Percentiles rank a stretch among this genome's conserved stretches.
phyloP scores from a whole-genome alignment of 148 eudicot species.

The Rhododendron ferrugineum region DNA sequence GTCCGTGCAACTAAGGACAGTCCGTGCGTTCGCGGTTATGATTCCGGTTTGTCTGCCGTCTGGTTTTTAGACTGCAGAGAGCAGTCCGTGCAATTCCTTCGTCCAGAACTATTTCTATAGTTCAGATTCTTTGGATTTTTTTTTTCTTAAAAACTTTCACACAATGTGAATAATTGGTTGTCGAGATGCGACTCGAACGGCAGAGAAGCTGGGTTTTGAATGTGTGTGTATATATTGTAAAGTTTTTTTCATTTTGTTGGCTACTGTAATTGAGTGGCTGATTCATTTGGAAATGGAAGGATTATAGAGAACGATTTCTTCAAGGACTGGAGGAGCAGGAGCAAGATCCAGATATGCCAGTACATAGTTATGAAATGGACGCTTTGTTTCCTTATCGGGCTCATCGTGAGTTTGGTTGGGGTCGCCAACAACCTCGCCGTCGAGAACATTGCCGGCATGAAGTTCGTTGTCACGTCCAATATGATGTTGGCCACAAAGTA shows the following conservation, averaged over 20 bases:
- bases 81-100: not conserved
- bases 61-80: not conserved
- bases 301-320: constrained; percentile 75
- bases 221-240: not conserved
- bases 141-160: not conserved
- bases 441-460: constrained; percentile 79
- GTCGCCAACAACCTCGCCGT: constrained; percentile 70
- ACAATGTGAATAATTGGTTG: not conserved
- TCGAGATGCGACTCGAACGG: not conserved
- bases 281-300: constrained; percentile 30
- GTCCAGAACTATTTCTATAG: not conserved
- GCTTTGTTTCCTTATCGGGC: constrained; percentile 63
- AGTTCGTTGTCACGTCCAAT: constrained; percentile 85
- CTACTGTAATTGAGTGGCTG: not conserved
- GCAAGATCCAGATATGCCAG: constrained; percentile 53
- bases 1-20: not conserved
- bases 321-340: constrained; percentile 86
- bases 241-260: not conserved
- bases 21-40: no score
- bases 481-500: constrained; percentile 64
- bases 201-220: not conserved
- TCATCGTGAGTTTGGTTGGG: constrained; percentile 61
- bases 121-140: not conserved
- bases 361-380: constrained; percentile 80
- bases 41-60: not conserved